Base-by-base conservation (phyloP, 2,329 filamentous ascomycete genomes). In the Nigrograna mackinnonii region DNA sequence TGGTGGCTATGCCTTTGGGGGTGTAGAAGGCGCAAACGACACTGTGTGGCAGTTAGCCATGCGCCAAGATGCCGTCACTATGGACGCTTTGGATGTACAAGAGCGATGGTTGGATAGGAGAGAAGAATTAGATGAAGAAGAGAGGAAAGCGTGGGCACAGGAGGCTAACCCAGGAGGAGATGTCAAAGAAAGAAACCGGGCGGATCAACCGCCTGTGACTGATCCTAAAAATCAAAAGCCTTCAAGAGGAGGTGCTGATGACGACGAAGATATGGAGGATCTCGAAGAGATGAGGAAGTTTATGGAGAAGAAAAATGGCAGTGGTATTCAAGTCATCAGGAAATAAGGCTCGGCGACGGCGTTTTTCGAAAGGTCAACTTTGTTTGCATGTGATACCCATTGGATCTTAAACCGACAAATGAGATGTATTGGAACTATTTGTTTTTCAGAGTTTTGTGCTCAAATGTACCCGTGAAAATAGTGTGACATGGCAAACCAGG, bases 11-110 rank as follows among this genome's bases (percentile, higher is more conserved):
- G 87, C 91, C 1, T 96, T 99, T 72, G 91, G 91, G 0, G 81
- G 86, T 4, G 87, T 90, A 0, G 90, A 96, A 65, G 92, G 91
- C 2, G 89, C 91, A 34, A 96, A 97, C 57, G 92, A 99, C 66
- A 91, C 87, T 5, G 83, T 99, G n/a, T 99, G 94, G 94, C 89
- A 95, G 61, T 85, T 97, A 33, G 90, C 94, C 3, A 95, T 97
- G 83, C 83, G 91, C 43, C 80, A 85, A 49, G 79, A 80, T 2
- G 73, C 79, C 54, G 79, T 79, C 44, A 82, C 84, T 24, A 84
- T 95, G 78, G 91, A 95, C 57, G 84, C 91, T 7, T 78, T 86
- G 46, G 92, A 99, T 69, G 85, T 97, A 50, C 94, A 99, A 70
- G 94, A 99, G 73, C 80, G 94, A 47, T 99, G 94, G 94, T 74